A percentile compares a stretch with the other conserved stretches of the same genome.
These are phyloP conservation scores for Fusarium sp. DNA, from an alignment of 2,329 filamentous ascomycete species.

Conservation along the genomic window DNA sequence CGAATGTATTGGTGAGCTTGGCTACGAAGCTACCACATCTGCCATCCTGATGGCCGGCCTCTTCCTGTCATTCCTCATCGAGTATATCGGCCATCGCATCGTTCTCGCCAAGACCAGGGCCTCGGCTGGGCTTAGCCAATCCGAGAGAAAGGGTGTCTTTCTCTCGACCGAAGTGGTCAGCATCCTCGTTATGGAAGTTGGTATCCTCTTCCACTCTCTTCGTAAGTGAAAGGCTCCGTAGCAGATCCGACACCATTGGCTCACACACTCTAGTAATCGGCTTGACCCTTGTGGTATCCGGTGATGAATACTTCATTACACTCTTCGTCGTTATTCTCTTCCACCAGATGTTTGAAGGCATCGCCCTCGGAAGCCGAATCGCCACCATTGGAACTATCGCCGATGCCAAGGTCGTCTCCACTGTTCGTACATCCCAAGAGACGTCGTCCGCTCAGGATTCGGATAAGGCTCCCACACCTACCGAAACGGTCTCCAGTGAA, in stretches of 20 bases:
- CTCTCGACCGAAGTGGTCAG: constrained; percentile 67
- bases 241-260: background rate
- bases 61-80: constrained; percentile 80
- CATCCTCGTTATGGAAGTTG: constrained; percentile 80
- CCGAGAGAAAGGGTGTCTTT: constrained; percentile 46
- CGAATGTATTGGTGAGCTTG: constrained; percentile 75
- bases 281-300: constrained; percentile 74
- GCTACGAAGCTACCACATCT: constrained; percentile 79
- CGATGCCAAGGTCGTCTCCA: constrained; percentile 36
- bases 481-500: constrained; percentile 38
- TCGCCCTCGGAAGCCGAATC: constrained; percentile 81
- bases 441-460: constrained; percentile 37
- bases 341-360: constrained; percentile 84
- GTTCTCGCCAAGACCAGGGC: constrained; percentile 58
- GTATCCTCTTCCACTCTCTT: constrained; percentile 83
- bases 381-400: constrained; percentile 66
- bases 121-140: constrained; percentile 43
- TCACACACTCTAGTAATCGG: constrained; percentile 68
- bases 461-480: constrained; percentile 48
- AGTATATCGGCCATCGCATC: constrained; percentile 76
- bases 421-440: constrained; percentile 42
- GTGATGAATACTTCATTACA: constrained; percentile 69
- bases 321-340: constrained; percentile 81
- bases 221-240: constrained; percentile 58
- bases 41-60: constrained; percentile 82